phyloP scores from a whole-genome alignment of 192 early-diverging fungal genomes.

The Dimargaris xerosporica region DNA sequence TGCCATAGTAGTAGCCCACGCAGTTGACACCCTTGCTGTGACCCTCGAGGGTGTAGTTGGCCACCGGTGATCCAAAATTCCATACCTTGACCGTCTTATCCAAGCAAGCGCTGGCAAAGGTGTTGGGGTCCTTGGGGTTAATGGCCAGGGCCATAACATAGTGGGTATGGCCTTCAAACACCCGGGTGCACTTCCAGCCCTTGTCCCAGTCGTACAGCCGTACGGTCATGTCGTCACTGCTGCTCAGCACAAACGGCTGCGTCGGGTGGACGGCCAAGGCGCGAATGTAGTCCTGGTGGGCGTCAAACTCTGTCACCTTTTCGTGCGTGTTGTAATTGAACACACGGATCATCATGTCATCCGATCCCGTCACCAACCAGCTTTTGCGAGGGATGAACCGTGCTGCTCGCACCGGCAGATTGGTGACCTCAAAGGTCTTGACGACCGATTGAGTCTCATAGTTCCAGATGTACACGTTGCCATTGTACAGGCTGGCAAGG shows the following conservation, averaged over 20 bases:
- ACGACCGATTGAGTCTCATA: conserved; percentile 90
- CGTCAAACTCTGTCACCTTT: conserved; percentile 89
- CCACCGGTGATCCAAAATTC: conserved; percentile 78
- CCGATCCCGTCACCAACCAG: conserved; percentile 90
- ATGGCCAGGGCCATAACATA: conserved; percentile 95
- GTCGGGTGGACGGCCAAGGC: conserved; percentile 92
- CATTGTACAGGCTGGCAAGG: conserved; percentile 89
- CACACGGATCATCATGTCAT: conserved; percentile 93
- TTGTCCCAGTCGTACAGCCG: conserved; percentile 99
- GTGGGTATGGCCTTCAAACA: conserved; percentile 95
- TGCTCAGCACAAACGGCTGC: conserved; percentile 83
- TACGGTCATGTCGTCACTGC: conserved; percentile 94
- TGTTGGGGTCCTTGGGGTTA: conserved; percentile 99
- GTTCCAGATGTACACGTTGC: conserved; percentile 94
- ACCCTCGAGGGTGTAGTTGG: conserved; percentile 95
- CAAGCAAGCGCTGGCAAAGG: conserved; percentile 92
- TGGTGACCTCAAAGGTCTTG: conserved; percentile 93
- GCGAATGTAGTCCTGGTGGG: conserved; percentile 94
- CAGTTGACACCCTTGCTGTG: conserved; percentile 97
- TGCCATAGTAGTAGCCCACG: conserved; percentile 95
- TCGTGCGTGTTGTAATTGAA: conserved; percentile 99
- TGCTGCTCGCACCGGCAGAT: conserved; percentile 91
- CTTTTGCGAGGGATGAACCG: conserved; percentile 96
- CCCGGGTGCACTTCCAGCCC: conserved; percentile 89
- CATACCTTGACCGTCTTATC: conserved; percentile 97